Base-by-base conservation (phyloP, 352 stramenopile species). In the Phytophthora litchii region DNA sequence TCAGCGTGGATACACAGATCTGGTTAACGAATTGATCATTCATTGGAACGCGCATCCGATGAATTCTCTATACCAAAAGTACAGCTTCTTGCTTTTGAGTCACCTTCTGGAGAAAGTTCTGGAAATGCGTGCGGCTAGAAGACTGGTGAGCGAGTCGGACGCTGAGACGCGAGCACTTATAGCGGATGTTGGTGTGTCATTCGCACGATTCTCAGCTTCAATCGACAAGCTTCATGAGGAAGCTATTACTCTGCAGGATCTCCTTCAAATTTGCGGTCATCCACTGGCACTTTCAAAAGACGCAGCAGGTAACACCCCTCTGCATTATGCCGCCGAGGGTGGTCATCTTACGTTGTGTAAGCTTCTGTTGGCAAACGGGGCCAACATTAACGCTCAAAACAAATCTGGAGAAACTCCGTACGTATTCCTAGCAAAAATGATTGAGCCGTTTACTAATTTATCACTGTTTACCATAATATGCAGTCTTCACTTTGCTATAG, bases 401-500 rank as follows among this genome's bases (percentile, higher is more conserved):
- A 83, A 86, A 51, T 71, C 80, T 5, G 84, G 82, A 25, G 82
- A 93, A 54, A 92, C 84, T 14, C 80, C 84, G 84, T 91, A 79
- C 9, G 78, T 77, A 37, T 27, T 20, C 12, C 23, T 35, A 46
- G 11, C n/a, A n/a, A n/a, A n/a, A n/a, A n/a, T 3, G 16, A 13
- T 16, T 42, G 13, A 5, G 7, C 19, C 23, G 14, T 17, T 46
- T 31, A 16, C 8, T 43, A 12, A 34, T 21, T 11, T 37, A 11
- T 11, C 9, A 43, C 11, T 27, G 12, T 21, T 54, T 19, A 34
- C 9, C 20, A 45, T 12, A 52, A 29, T 43, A 27, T 10, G 4
- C 48, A 93, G 83, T 2, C 65, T 93, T 6, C 84, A 93, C 47
- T 93, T 91, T 65, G 84, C 84, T 9, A 91, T 92, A 34, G 89